Conservation (phyloP, 805 yeast genomes). For the Kluyveromyces lactis region DNA sequence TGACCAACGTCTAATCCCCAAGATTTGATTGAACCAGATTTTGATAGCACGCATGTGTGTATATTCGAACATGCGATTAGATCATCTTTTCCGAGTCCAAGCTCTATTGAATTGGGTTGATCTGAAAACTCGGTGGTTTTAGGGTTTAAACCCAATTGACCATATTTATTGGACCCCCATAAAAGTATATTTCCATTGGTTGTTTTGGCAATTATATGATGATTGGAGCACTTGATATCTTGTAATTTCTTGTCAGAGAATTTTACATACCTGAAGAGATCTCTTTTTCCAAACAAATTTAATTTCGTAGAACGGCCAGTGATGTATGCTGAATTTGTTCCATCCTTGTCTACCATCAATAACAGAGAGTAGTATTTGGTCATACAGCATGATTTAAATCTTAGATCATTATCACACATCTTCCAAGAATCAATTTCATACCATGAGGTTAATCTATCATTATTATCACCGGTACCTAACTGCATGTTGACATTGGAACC, state of each 20-base stretch:
- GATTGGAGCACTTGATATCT: conserved; percentile 41
- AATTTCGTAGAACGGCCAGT: conserved; percentile 69
- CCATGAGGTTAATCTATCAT: conserved; percentile 31
- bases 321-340: conserved; percentile 32
- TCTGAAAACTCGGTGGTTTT: conserved; percentile 19
- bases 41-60: conserved; percentile 54
- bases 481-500: conserved; percentile 59
- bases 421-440: conserved; percentile 4
- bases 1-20: conserved; percentile 87
- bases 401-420: conserved; percentile 26
- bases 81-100: conserved; percentile 25
- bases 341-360: conserved; percentile 43
- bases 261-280: conserved; percentile 34
- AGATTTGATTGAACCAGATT: conserved; percentile 38
- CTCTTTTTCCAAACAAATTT: conserved; percentile 51
- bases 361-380: conserved; percentile 62
- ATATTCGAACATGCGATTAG: conserved; percentile 54
- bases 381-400: conserved; percentile 34
- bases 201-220: conserved; percentile 58
- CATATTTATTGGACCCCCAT: conserved; percentile 70
- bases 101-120: conserved; percentile 6
- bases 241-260: conserved; percentile 34
- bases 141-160: conserved; percentile 39
- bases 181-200: conserved; percentile 46
- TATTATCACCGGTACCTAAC: conserved; percentile 59